phyloP scores from a whole-genome alignment of 805 yeast genomes.

The Torulaspora indica region DNA sequence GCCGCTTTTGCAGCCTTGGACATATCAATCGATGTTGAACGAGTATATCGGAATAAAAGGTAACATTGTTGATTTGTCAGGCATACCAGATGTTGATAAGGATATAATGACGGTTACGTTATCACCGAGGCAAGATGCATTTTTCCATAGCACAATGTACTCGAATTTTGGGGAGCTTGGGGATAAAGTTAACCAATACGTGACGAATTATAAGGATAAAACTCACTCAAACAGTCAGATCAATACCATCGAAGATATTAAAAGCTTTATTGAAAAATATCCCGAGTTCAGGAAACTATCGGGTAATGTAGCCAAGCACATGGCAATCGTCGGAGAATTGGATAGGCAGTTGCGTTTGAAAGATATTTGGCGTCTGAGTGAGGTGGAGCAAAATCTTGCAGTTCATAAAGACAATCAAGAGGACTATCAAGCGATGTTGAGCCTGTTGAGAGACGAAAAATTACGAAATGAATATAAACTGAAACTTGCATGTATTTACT shows the following conservation, averaged over 20 bases:
- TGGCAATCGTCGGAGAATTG: constrained; percentile 81
- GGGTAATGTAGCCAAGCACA: constrained; percentile 86
- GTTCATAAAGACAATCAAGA: constrained; percentile 54
- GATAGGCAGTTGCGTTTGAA: constrained; percentile 62
- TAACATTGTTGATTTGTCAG: constrained; percentile 68
- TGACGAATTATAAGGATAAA: constrained; percentile 71
- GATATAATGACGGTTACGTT: constrained; percentile 61
- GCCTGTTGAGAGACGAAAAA: constrained; percentile 45
- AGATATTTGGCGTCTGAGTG: constrained; percentile 80
- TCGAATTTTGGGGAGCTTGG: constrained; percentile 93
- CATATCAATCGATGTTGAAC: constrained; percentile 96
- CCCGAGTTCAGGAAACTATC: constrained; percentile 91
- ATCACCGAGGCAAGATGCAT: constrained; percentile 66
- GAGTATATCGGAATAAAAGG: constrained; percentile 79
- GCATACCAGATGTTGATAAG: constrained; percentile 50
- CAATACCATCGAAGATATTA: constrained; percentile 82
- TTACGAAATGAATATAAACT: constrained; percentile 56
- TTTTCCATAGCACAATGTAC: constrained; percentile 76
- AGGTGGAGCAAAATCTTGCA: constrained; percentile 80
- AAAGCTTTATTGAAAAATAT: constrained; percentile 81
- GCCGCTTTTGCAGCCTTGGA: constrained; percentile 92
- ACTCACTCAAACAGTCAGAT: constrained; percentile 67
- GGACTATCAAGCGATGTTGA: constrained; percentile 55
- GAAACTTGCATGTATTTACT: constrained; percentile 68
- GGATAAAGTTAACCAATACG: constrained; percentile 78